phyloP scores from a whole-genome alignment of 2,329 filamentous ascomycete genomes.

The Colletotrichum kahawae region DNA sequence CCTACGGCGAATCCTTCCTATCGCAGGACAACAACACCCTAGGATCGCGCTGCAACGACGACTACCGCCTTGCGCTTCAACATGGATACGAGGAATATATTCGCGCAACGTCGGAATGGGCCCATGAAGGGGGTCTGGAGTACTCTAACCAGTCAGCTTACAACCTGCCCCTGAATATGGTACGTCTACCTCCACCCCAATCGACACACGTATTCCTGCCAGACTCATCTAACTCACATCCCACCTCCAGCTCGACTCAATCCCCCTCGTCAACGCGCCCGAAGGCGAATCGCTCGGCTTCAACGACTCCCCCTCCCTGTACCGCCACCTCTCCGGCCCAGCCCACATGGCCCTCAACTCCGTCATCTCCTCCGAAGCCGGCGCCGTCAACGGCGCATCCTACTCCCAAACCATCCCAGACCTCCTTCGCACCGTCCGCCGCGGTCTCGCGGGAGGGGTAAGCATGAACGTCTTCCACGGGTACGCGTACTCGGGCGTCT shows the following conservation, averaged over 20 bases:
- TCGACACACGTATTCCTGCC: not conserved
- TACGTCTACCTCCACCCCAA: not conserved
- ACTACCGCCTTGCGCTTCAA: constrained; percentile 22
- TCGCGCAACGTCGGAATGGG: constrained; percentile 20
- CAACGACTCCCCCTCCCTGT: constrained; percentile 24
- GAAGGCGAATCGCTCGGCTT: constrained; percentile 30
- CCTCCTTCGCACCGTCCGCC: constrained; percentile 18
- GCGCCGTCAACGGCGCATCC: constrained; percentile 9
- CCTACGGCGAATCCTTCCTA: constrained; percentile 25
- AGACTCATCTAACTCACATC: not conserved
- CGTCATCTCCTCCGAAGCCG: constrained; percentile 29
- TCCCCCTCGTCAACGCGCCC: constrained; percentile 24
- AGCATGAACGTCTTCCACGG: constrained; percentile 27
- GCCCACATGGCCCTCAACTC: constrained; percentile 25
- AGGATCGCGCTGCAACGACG: constrained; percentile 18
- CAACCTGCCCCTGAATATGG: constrained; percentile 30
- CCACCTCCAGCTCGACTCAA: not conserved
- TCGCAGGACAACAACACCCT: constrained; percentile 12
- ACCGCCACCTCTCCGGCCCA: constrained; percentile 27
- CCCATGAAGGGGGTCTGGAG: constrained; percentile 15
- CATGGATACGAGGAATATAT: constrained; percentile 26
- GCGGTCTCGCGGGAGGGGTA: constrained; percentile 26
- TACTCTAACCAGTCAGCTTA: constrained; percentile 29
- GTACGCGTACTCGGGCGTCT: constrained; percentile 24
- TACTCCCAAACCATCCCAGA: constrained; percentile 24